phyloP scores from a whole-genome alignment of 805 yeast genomes.

The Lipomyces sp. region DNA sequence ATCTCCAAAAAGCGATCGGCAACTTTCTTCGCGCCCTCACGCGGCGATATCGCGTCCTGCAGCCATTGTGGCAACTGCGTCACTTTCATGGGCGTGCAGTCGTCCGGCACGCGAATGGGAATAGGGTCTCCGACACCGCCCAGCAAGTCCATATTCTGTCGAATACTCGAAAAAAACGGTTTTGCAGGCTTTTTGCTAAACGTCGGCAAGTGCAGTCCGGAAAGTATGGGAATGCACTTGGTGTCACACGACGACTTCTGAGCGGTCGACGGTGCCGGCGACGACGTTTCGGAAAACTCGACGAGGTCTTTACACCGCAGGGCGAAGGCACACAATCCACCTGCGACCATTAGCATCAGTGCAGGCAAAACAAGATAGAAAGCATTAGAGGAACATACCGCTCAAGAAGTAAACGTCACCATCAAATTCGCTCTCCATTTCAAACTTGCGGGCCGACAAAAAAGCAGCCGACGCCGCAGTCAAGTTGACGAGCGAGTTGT shows the following conservation, averaged over 20 bases:
- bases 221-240: constrained; percentile 30
- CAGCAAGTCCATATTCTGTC: constrained; percentile 32
- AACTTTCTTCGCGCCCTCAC: constrained; percentile 41
- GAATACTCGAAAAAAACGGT: constrained; percentile 34
- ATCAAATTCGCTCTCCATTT: constrained; percentile 6
- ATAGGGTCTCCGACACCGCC: constrained; percentile 35
- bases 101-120: constrained; percentile 31
- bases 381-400: constrained; percentile 31
- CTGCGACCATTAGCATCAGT: neutral
- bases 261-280: neutral
- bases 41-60: constrained; percentile 38
- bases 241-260: neutral
- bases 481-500: constrained; percentile 37
- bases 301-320: constrained; percentile 1
- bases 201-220: constrained; percentile 33
- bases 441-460: constrained; percentile 28
- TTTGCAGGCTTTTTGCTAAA: constrained; percentile 28
- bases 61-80: constrained; percentile 56
- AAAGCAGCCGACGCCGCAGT: constrained; percentile 10
- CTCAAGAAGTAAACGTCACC: constrained; percentile 31
- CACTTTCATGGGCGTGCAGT: constrained; percentile 14
- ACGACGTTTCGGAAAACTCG: neutral
- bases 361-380: neutral
- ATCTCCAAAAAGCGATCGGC: constrained; percentile 59
- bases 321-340: constrained; percentile 19